phyloP scores from a whole-genome alignment of 495 filamentous ascomycete genomes.

The Penicillium taxi region DNA sequence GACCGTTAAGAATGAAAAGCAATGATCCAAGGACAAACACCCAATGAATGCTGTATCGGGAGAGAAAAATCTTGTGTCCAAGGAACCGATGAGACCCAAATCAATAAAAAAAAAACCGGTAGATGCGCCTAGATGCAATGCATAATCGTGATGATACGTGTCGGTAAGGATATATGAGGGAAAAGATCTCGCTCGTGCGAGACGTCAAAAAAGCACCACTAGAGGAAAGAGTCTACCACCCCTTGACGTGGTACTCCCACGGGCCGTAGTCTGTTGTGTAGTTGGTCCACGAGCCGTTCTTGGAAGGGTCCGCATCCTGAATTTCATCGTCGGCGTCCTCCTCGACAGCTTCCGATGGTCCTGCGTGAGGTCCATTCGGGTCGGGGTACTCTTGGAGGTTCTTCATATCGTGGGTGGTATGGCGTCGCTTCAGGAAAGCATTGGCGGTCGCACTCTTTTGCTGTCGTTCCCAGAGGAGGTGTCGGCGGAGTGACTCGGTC shows the following conservation, averaged over 20 bases:
- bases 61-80: constrained; percentile 11
- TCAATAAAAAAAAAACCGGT: constrained; percentile 25
- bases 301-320: constrained; percentile 40
- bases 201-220: neutral
- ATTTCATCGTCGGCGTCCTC: constrained; percentile 14
- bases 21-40: constrained; percentile 14
- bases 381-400: constrained; percentile 71
- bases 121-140: constrained; percentile 42
- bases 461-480: constrained; percentile 79
- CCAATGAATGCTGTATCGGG: constrained; percentile 17
- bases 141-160: constrained; percentile 41
- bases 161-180: constrained; percentile 10
- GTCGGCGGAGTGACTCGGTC: constrained; percentile 67
- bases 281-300: constrained; percentile 57
- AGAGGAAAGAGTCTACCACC: constrained; percentile 46
- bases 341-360: constrained; percentile 13
- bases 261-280: constrained; percentile 55
- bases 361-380: constrained; percentile 23
- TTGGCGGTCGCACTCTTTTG: constrained; percentile 84
- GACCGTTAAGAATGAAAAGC: constrained; percentile 10
- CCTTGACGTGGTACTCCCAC: constrained; percentile 62
- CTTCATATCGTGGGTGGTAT: constrained; percentile 83
- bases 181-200: neutral
- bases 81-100: constrained; percentile 15
- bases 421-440: constrained; percentile 81